These are phyloP conservation scores for Dipteronia dyeriana DNA, from an alignment of 345 rosid species.

Conservation along the genomic window DNA sequence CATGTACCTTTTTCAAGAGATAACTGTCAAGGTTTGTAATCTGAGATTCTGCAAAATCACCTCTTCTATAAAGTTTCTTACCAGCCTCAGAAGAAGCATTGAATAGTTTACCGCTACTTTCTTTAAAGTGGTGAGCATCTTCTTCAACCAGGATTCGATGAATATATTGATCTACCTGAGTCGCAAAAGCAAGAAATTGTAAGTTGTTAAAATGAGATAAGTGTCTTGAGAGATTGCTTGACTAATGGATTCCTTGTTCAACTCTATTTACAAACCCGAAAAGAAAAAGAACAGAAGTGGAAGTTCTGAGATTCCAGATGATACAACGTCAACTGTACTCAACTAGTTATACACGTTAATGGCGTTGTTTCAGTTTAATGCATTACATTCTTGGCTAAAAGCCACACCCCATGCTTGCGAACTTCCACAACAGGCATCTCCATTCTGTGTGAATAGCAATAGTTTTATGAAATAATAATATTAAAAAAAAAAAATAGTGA, in stretches of 20 bases:
- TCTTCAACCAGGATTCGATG: constrained; percentile 83
- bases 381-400: constrained; percentile 81
- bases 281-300: not conserved
- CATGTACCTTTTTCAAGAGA: constrained; percentile 58
- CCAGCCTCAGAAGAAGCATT: constrained; percentile 72
- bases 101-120: constrained; percentile 47
- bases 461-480: constrained; percentile 28
- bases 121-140: constrained; percentile 49
- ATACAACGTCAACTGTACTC: constrained; percentile 17
- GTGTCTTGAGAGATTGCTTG: not conserved
- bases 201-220: constrained; percentile 11
- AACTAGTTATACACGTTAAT: constrained; percentile 25
- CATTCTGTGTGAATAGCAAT: constrained; percentile 58
- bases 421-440: constrained; percentile 93
- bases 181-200: constrained; percentile 21
- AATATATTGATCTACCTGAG: constrained; percentile 81
- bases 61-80: constrained; percentile 62
- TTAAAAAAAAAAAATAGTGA: constrained; percentile 6
- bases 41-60: constrained; percentile 76
- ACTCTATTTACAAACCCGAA: not conserved
- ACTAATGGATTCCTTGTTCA: constrained; percentile 5
- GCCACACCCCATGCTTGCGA: constrained; percentile 82
- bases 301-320: constrained; percentile 14
- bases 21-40: constrained; percentile 54
- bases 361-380: constrained; percentile 30